Evolutionary conservation across 352 stramenopile species (phyloP), one percentile per base, ranked within the genome.

Genomic region (Ochromonadaceae sp.): DNA sequence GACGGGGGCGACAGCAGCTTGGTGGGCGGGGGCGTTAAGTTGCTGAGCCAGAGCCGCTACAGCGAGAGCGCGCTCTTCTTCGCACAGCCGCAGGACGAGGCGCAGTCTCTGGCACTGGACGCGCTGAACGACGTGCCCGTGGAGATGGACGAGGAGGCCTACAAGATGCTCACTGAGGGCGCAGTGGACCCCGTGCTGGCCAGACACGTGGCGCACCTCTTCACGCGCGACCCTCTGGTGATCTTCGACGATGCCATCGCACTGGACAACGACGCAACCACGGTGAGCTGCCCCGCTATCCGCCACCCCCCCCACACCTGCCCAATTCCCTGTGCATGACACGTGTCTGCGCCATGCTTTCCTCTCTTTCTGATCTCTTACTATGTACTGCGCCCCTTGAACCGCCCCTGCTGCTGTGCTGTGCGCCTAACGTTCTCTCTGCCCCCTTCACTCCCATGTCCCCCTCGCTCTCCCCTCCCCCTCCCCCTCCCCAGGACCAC

Each of bases 121-220:
- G 84, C 84, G 68, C 89, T 89, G 78, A 91, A 90, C 67, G 91
- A 99, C 71, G 88, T 97, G 30, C 81, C 92, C 1, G 85, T 97
- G 10, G 81, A 84, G 30, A 91, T 96, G 66, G 91, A 98, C 60
- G 84, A 95, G 67, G 73, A 81, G 26, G 92, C 86, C 20, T 96
- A 96, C 72, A 72, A 83, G 55, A 84, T 81, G 39, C 71, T 99
- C 47, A 77, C 81, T 34, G 77, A 83, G 10, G 83, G 84, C 49
- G 92, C 88, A 57, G 84, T 98, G 55, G 95, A 99, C 74, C 73
- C 75, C 35, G 77, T 93, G 50, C 79, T 99, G 7, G 87, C 93
- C 31, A 81, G 92, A 56, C 93, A 99, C 76, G 90, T 99, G 52
- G 87, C 92, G 59, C 93, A 99, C 72, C 75, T 99, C 31, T 99